Evolutionary conservation across 345 rosid species (phyloP).

Genomic region (Kernera saxatilis): DNA sequence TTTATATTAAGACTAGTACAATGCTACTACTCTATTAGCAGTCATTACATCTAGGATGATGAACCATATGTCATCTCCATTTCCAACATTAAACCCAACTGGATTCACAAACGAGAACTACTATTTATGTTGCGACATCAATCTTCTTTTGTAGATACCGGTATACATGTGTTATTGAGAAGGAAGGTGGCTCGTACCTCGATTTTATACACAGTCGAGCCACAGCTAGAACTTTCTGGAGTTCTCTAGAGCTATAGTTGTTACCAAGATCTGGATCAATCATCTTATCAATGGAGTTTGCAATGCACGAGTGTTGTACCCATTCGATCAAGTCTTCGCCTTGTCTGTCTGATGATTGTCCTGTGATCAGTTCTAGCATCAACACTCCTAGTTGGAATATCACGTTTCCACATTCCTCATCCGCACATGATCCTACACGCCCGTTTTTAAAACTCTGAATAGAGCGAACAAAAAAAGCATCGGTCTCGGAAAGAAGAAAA

Average conservation of each 20-base stretch:
- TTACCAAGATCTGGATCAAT: constrained; percentile 88
- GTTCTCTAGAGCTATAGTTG: constrained; percentile 54
- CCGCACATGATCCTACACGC: constrained; percentile 30
- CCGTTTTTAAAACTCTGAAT: not conserved
- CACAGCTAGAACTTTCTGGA: constrained; percentile 61
- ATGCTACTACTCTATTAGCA: not conserved
- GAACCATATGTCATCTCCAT: not conserved
- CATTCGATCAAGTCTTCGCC: constrained; percentile 61
- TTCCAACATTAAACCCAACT: not conserved
- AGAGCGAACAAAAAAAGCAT: not conserved
- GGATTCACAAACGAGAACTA: not conserved
- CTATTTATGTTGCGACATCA: constrained; percentile 20
- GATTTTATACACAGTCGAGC: constrained; percentile 72
- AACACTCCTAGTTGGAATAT: constrained; percentile 83
- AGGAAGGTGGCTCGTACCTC: constrained; percentile 49
- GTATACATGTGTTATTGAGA: constrained; percentile 52
- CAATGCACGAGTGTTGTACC: constrained; percentile 62
- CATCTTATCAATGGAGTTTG: constrained; percentile 68
- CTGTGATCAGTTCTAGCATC: constrained; percentile 81
- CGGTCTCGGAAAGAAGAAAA: not conserved
- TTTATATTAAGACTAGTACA: constrained; percentile 4
- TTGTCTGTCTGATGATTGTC: constrained; percentile 74
- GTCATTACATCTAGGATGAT: not conserved
- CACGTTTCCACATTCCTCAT: constrained; percentile 45
- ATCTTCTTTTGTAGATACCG: constrained; percentile 71